Base-by-base conservation (phyloP, 2,329 filamentous ascomycete genomes). In the Colletotrichum tropicale region DNA sequence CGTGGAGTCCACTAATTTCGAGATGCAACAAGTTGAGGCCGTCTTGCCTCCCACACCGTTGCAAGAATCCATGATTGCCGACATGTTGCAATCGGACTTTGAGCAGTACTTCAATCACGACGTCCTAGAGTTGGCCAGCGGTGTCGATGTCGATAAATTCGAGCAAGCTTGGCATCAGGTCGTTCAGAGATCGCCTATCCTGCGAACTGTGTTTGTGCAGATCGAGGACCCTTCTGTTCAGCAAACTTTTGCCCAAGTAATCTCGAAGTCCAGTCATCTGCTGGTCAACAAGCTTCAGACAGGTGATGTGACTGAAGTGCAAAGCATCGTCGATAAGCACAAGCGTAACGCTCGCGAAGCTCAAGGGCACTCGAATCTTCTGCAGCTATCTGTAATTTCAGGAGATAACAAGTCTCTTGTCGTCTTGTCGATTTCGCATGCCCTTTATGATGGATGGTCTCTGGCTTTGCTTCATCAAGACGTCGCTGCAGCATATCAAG, bases 401-500 rank as follows among this genome's bases (percentile, higher is more conserved):
- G 81, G 83, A 2, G 84, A 76, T 4, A 78, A 75, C 16, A 80
- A 79, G 43, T 83, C 75, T 5, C 91, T 89, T 71, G 77, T 93
- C 2, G 80, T 93, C 6, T 82, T 98, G 2, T 96, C 95, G 0
- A 92, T 98, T 52, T 90, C 96, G 0, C 96, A 98, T 83, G 95
- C 96, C 2, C 88, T 98, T 24, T 98, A 98, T 78, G 96, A 98
- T 81, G 96, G 96, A 1, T 96, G 93, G 91, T 98, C 96, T 4
- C 89, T 98, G 15, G 87, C 88, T 5, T 85, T 98, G 18, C 84
- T 98, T 2, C 95, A 97, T 79, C 86, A 89, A 58, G 92, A 97
- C 80, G 89, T 98, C 1, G 83, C 88, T 18, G 86, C 84, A n/a
- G 91, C 93, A 3, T 98, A 98, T 77, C 64, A 86, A 6, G 86